Evolutionary conservation across 1,284 basidiomycete species (phyloP).

Genomic region (Puccinia hordei): DNA sequence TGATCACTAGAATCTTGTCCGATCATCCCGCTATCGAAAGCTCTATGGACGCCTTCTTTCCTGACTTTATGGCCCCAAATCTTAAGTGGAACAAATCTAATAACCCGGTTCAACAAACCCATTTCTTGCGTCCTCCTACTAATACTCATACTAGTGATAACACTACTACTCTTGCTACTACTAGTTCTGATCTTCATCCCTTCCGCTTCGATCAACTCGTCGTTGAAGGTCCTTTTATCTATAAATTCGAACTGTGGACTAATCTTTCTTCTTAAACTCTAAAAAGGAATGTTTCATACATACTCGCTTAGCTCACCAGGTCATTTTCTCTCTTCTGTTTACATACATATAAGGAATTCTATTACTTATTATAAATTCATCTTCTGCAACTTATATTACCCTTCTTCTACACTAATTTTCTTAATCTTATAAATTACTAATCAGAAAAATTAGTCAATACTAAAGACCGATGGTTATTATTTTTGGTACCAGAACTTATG

Average conservation of each 20-base stretch:
- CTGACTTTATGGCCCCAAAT: conserved; percentile 67
- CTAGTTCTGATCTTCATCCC: not conserved
- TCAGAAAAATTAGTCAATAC: no score
- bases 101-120: not conserved
- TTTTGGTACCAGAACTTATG: no score
- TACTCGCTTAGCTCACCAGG: no score
- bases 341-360: no score
- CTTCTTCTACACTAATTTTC: no score
- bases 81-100: conserved; percentile 6
- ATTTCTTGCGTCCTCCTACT: conserved; percentile 2
- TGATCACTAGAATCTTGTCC: conserved; percentile 77
- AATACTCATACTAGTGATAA: not conserved
- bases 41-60: conserved; percentile 83
- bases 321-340: no score
- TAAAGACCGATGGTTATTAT: no score
- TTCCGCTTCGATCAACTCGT: conserved; percentile 31
- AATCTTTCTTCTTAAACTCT: not conserved
- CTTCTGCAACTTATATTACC: no score
- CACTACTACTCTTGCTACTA: not conserved
- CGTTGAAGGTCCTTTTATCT: conserved; percentile 24
- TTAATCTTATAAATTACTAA: no score
- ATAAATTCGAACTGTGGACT: conserved; percentile 31
- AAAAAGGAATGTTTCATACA: no score
- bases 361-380: no score
- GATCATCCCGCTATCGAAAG: conserved; percentile 64